A percentile compares a stretch with the other conserved stretches of the same genome.
Evolutionary conservation across 345 rosid species (phyloP).

Genomic region (Aurinia saxatilis): DNA sequence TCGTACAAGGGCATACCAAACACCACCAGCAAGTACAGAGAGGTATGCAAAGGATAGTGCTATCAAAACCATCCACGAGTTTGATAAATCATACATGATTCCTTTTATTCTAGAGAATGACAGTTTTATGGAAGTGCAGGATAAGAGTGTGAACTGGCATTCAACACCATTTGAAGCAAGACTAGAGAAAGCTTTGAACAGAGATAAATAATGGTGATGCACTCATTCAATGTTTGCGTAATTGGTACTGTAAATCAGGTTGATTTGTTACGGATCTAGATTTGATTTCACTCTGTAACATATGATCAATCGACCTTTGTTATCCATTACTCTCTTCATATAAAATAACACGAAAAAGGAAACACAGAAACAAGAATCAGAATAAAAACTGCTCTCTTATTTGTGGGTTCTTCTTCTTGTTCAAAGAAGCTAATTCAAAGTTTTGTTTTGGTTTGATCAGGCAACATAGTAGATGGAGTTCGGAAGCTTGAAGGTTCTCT

Average conservation of each 20-base stretch:
- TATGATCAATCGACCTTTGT: background rate
- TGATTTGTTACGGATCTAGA: background rate
- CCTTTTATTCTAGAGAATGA: slow-evolving; percentile 40
- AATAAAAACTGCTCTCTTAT: slow-evolving; percentile 6
- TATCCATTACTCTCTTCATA: background rate
- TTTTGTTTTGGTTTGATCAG: slow-evolving; percentile 15
- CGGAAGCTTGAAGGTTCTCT: slow-evolving; percentile 83
- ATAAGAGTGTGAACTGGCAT: slow-evolving; percentile 81
- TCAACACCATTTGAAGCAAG: slow-evolving; percentile 89
- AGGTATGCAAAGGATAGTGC: slow-evolving; percentile 37
- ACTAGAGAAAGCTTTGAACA: slow-evolving; percentile 83
- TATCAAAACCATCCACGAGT: background rate
- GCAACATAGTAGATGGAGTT: slow-evolving; percentile 69
- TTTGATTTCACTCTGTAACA: background rate
- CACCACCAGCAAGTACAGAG: slow-evolving; percentile 87
- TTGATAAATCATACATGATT: background rate
- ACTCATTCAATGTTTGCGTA: background rate
- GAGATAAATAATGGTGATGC: slow-evolving; percentile 19
- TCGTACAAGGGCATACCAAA: slow-evolving; percentile 86
- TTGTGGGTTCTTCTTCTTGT: background rate
- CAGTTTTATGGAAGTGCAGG: slow-evolving; percentile 53
- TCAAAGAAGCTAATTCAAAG: background rate
- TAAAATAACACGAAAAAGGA: background rate
- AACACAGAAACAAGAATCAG: background rate
- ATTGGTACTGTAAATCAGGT: background rate